Conservation (phyloP, 192 early-diverging fungal genomes). For the Chytriomyces confervae region DNA sequence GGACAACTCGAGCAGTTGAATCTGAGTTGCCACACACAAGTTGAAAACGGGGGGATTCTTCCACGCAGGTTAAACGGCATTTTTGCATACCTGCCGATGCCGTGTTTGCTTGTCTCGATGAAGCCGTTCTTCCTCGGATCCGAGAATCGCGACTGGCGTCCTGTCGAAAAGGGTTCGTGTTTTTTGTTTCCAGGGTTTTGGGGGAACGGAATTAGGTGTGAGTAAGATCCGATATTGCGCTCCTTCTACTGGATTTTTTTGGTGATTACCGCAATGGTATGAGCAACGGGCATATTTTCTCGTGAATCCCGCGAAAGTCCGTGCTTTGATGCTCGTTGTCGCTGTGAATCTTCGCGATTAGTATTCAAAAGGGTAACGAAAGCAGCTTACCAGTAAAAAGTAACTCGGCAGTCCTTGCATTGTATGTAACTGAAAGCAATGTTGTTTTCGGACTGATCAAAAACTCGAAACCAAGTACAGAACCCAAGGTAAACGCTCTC, state of each 20-base stretch:
- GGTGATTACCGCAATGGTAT: slow-evolving; percentile 48
- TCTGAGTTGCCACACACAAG: slow-evolving; percentile 8
- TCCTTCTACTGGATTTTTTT: no score
- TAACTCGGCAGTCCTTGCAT: slow-evolving; percentile 63
- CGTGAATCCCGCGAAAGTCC: slow-evolving; percentile 60
- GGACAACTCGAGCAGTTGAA: slow-evolving; percentile 54
- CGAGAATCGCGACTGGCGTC: slow-evolving; percentile 56
- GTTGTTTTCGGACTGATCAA: not conserved
- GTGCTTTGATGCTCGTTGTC: slow-evolving; percentile 59
- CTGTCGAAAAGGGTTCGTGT: slow-evolving; percentile 27
- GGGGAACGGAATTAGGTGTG: no score
- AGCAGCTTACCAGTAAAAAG: slow-evolving; percentile 57
- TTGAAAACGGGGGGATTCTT: not conserved
- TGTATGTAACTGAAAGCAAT: slow-evolving; percentile 49
- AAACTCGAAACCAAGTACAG: not conserved
- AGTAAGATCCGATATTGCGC: no score
- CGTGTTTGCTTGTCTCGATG: slow-evolving; percentile 50
- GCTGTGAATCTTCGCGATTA: slow-evolving; percentile 25
- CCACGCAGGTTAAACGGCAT: not conserved
- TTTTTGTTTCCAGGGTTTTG: no score
- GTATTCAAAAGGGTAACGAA: not conserved
- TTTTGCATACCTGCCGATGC: slow-evolving; percentile 37
- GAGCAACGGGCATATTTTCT: slow-evolving; percentile 57
- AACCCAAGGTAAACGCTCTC: slow-evolving; percentile 1
- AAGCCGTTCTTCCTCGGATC: slow-evolving; percentile 63